Percentiles rank a stretch among this genome's conserved stretches.
Conservation (phyloP, 192 early-diverging fungal species). For the Mortierella claussenii region DNA sequence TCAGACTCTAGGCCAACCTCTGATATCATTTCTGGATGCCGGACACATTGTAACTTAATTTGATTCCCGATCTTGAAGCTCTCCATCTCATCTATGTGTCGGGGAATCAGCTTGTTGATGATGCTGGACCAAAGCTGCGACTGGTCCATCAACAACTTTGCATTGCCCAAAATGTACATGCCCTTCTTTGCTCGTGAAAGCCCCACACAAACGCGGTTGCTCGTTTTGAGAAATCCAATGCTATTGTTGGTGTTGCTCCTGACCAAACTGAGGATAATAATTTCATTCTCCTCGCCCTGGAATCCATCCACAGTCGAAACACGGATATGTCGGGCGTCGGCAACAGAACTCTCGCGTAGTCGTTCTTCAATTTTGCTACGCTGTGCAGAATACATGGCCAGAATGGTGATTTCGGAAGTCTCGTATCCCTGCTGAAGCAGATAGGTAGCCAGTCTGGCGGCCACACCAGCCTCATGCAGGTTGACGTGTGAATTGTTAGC, state of each 20-base stretch:
- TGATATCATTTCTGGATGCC: conserved; percentile 49
- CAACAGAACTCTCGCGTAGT: conserved; percentile 32
- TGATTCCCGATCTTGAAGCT: conserved; percentile 52
- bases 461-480: conserved; percentile 35
- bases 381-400: conserved; percentile 68
- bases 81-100: conserved; percentile 16
- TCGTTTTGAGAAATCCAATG: conserved; percentile 86
- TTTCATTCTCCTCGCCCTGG: conserved; percentile 98
- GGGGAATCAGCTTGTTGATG: conserved; percentile 36
- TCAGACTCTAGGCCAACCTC: conserved; percentile 56
- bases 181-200: conserved; percentile 69
- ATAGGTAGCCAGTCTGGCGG: conserved; percentile 31
- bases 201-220: conserved; percentile 65
- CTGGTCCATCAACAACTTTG: conserved; percentile 49
- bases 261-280: conserved; percentile 95
- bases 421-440: conserved; percentile 48
- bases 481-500: conserved; percentile 44
- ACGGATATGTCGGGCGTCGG: conserved; percentile 65
- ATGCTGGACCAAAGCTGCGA: conserved; percentile 62
- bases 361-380: conserved; percentile 47
- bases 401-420: conserved; percentile 53
- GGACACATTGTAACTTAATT: conserved; percentile 50
- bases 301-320: conserved; percentile 97
- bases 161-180: conserved; percentile 68
- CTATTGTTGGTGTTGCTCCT: conserved; percentile 85